Conservation (phyloP, 805 yeast genomes). For the Kazachstania bromeliacearum region DNA sequence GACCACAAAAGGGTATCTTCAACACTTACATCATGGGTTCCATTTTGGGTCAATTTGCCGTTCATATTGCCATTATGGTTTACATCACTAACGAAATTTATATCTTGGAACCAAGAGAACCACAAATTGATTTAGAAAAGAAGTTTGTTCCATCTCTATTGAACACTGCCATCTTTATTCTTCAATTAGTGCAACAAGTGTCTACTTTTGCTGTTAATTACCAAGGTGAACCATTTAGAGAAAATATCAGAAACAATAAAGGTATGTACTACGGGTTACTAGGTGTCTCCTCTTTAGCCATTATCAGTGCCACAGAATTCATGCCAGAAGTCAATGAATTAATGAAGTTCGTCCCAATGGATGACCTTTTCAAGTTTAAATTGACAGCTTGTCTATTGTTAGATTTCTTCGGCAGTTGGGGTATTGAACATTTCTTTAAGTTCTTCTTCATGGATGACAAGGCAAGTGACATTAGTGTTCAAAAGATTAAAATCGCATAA, state of each 20-base stretch:
- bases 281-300: conserved; percentile 82
- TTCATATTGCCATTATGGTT: conserved; percentile 74
- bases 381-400: conserved; percentile 62
- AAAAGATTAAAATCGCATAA: conserved; percentile 6
- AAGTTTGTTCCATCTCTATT: conserved; percentile 80
- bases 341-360: conserved; percentile 87
- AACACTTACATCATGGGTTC: conserved; percentile 96
- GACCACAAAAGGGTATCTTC: conserved; percentile 97
- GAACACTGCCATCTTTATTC: conserved; percentile 90
- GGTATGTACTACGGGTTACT: conserved; percentile 95
- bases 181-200: conserved; percentile 92
- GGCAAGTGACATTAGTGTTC: conserved; percentile 79
- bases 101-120: conserved; percentile 84
- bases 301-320: conserved; percentile 89
- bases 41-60: conserved; percentile 89
- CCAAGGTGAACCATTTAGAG: conserved; percentile 94
- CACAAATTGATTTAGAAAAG: conserved; percentile 81
- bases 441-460: conserved; percentile 80
- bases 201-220: conserved; percentile 96
- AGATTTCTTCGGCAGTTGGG: conserved; percentile 72
- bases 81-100: conserved; percentile 80
- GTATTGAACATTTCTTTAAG: conserved; percentile 72
- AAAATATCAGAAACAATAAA: conserved; percentile 77
- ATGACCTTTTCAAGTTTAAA: conserved; percentile 58
- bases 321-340: conserved; percentile 90